Evolutionary conservation across 495 filamentous ascomycete genomes (phyloP).

Genomic region (Daldinia vernicosa): DNA sequence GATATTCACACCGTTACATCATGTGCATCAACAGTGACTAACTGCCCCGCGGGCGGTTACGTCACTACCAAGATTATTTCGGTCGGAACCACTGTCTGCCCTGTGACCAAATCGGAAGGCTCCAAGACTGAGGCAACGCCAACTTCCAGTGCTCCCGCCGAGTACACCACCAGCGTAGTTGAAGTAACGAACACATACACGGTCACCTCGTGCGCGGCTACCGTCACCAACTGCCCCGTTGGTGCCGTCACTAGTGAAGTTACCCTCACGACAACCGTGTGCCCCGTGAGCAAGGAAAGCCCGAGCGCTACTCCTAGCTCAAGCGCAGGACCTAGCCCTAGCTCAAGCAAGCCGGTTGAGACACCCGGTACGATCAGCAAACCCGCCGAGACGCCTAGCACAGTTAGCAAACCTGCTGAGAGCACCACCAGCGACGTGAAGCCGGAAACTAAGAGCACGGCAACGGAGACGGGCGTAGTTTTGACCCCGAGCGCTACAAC

Average conservation of each 20-base stretch:
- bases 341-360: constrained; percentile 1
- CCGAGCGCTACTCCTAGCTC: neutral
- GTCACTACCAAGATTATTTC: constrained; percentile 39
- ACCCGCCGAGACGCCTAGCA: constrained; percentile 1
- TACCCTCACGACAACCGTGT: constrained; percentile 47
- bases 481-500: constrained; percentile 1
- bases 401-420: constrained; percentile 10
- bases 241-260: constrained; percentile 44
- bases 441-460: neutral
- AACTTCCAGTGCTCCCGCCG: constrained; percentile 14
- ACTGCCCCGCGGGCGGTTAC: constrained; percentile 57
- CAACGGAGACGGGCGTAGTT: constrained; percentile 2
- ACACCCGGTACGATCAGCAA: neutral
- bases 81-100: constrained; percentile 47
- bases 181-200: constrained; percentile 52
- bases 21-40: constrained; percentile 66
- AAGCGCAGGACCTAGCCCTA: neutral
- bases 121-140: constrained; percentile 17
- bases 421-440: constrained; percentile 1
- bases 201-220: constrained; percentile 67
- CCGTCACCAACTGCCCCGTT: constrained; percentile 64
- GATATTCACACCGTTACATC: constrained; percentile 63
- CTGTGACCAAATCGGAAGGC: constrained; percentile 29
- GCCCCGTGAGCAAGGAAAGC: constrained; percentile 38
- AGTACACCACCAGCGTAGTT: constrained; percentile 31